These are phyloP conservation scores for Fonticula alba DNA, from an alignment of 78 protist species.

Conservation along the genomic window DNA sequence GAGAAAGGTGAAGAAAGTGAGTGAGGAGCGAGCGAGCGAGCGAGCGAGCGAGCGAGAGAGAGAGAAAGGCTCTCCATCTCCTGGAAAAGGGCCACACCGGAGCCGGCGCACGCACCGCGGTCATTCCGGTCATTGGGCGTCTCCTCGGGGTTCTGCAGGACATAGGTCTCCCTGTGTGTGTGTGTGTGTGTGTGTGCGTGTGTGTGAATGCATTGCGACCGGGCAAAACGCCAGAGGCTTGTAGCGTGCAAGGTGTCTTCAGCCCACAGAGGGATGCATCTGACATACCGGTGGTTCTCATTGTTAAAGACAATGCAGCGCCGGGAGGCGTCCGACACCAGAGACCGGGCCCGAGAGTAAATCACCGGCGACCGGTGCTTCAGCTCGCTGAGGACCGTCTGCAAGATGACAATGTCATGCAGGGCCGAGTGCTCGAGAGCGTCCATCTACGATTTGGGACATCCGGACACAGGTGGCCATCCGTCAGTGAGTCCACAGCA, in stretches of 20 bases:
- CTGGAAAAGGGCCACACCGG: no score
- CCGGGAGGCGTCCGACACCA: constrained; percentile 17
- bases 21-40: no score
- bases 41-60: no score
- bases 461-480: no score
- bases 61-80: no score
- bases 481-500: no score
- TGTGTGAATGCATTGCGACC: not conserved
- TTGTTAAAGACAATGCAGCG: constrained; percentile 47
- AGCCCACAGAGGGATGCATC: no score
- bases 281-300: constrained; percentile 32
- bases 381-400: constrained; percentile 60
- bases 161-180: constrained; percentile 24
- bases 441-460: constrained; percentile 5
- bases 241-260: no score
- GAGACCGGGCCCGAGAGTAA: constrained; percentile 24
- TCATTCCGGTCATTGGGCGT: constrained; percentile 67
- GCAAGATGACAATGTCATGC: constrained; percentile 33
- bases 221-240: not conserved
- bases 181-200: not conserved
- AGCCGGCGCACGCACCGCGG: no score
- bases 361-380: constrained; percentile 21
- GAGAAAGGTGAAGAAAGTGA: no score
- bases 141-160: constrained; percentile 20
- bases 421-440: constrained; percentile 39